These are phyloP conservation scores for Penicillium sp. DNA, from an alignment of 2,329 filamentous ascomycete species.

Conservation along the genomic window DNA sequence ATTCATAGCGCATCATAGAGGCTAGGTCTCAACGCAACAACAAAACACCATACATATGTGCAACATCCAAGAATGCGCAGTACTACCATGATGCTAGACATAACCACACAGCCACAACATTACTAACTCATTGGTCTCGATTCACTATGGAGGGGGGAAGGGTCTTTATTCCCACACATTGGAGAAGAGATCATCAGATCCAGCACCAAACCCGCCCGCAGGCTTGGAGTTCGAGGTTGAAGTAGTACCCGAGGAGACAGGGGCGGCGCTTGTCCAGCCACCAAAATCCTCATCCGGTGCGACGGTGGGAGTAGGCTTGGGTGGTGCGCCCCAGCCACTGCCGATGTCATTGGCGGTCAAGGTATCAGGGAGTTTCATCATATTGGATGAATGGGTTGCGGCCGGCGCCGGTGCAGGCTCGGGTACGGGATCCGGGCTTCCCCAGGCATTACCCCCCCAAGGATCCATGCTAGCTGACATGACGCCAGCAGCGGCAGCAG, in stretches of 20 bases:
- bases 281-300: slow-evolving; percentile 94
- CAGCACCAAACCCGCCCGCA: slow-evolving; percentile 64
- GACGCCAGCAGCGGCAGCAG: slow-evolving; percentile 51
- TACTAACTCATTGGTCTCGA: slow-evolving; percentile 15
- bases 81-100: slow-evolving; percentile 24
- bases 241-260: slow-evolving; percentile 52
- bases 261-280: slow-evolving; percentile 82
- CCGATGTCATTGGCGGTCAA: slow-evolving; percentile 66
- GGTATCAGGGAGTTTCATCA: slow-evolving; percentile 53
- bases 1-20: neutral
- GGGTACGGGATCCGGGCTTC: slow-evolving; percentile 64
- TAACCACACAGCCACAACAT: slow-evolving; percentile 1
- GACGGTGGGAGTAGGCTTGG: slow-evolving; percentile 65
- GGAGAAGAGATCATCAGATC: slow-evolving; percentile 82
- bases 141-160: slow-evolving; percentile 11
- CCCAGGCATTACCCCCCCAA: slow-evolving; percentile 90
- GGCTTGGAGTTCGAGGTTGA: slow-evolving; percentile 58
- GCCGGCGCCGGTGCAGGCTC: slow-evolving; percentile 46
- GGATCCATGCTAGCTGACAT: slow-evolving; percentile 65
- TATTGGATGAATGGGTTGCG: slow-evolving; percentile 38
- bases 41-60: slow-evolving; percentile 23
- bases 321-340: slow-evolving; percentile 66
- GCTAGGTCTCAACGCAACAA: neutral
- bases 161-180: slow-evolving; percentile 83
- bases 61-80: slow-evolving; percentile 17